These are phyloP conservation scores for Cyclostephanos invisitatus DNA, from an alignment of 108 stramenopile genomes.

Conservation along the genomic window DNA sequence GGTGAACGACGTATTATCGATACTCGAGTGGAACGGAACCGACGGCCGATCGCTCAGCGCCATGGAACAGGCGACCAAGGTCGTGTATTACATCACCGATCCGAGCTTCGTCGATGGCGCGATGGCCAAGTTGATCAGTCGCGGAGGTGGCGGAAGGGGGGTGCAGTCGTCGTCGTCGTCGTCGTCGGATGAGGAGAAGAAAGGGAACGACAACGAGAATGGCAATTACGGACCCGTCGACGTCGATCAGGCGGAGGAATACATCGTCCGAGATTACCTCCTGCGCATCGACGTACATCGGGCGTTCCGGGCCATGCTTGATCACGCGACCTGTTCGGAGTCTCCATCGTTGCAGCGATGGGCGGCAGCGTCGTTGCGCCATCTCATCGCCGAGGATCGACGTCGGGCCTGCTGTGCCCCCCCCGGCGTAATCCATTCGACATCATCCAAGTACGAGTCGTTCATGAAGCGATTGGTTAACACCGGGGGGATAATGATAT, in stretches of 20 bases:
- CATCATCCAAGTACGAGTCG: conserved; percentile 53
- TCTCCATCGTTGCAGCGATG: conserved; percentile 80
- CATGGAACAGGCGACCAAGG: conserved; percentile 73
- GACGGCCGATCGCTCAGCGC: conserved; percentile 69
- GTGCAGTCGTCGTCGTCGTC: conserved; percentile 2
- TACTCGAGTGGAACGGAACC: conserved; percentile 75
- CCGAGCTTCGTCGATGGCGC: conserved; percentile 42
- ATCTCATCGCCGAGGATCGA: conserved; percentile 75
- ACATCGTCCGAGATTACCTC: conserved; percentile 24
- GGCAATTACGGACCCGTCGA: conserved; percentile 11
- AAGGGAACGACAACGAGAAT: not conserved
- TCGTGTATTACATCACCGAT: conserved; percentile 82
- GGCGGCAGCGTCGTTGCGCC: conserved; percentile 69
- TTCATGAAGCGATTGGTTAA: conserved; percentile 65
- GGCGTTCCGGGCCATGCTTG: conserved; percentile 69
- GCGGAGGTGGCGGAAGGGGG: not conserved
- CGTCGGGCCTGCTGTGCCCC: conserved; percentile 60
- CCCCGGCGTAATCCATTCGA: not conserved
- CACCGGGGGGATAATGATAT: conserved; percentile 78
- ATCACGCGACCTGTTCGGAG: conserved; percentile 63
- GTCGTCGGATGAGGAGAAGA: conserved; percentile 1
- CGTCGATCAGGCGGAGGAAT: not conserved
- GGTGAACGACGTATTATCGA: conserved; percentile 57
- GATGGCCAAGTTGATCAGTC: conserved; percentile 10
- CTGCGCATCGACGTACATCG: conserved; percentile 62